Conservation (phyloP, 176 grass and related monocot genomes). For the Rhynchospora pubera region DNA sequence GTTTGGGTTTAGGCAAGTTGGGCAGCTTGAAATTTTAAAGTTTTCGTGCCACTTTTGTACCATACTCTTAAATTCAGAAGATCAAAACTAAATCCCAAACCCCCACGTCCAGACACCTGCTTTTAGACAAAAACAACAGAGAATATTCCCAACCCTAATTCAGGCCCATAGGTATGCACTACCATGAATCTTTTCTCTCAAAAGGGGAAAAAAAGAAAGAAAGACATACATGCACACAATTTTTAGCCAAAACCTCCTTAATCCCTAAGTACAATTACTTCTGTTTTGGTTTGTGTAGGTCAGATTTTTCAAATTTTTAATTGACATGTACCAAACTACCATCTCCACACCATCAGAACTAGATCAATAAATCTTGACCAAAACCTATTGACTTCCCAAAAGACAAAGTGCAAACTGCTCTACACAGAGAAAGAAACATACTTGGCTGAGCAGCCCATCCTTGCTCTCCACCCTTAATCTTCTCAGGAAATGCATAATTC, state of each 20-base stretch:
- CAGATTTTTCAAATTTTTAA: background rate
- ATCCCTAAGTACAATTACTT: background rate
- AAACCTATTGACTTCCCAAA: background rate
- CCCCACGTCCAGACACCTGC: background rate
- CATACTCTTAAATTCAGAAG: background rate
- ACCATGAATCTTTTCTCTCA: background rate
- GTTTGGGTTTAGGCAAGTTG: background rate
- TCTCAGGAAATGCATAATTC: conserved; percentile 94
- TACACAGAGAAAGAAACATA: conserved; percentile 17
- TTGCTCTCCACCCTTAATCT: conserved; percentile 97
- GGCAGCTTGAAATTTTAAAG: background rate
- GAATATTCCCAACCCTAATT: background rate
- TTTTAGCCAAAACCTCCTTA: background rate
- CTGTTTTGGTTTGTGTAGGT: background rate
- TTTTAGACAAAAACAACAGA: background rate
- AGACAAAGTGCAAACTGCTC: background rate
- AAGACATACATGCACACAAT: no score
- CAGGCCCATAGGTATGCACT: background rate
- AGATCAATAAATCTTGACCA: background rate
- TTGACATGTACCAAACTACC: background rate
- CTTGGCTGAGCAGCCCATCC: conserved; percentile 96
- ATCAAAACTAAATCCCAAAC: background rate
- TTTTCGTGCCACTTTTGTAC: background rate
- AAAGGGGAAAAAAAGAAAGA: background rate
- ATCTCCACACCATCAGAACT: background rate